These are phyloP conservation scores for Russula olivacea DNA, from an alignment of 768 basidiomycete genomes.

Conservation along the genomic window DNA sequence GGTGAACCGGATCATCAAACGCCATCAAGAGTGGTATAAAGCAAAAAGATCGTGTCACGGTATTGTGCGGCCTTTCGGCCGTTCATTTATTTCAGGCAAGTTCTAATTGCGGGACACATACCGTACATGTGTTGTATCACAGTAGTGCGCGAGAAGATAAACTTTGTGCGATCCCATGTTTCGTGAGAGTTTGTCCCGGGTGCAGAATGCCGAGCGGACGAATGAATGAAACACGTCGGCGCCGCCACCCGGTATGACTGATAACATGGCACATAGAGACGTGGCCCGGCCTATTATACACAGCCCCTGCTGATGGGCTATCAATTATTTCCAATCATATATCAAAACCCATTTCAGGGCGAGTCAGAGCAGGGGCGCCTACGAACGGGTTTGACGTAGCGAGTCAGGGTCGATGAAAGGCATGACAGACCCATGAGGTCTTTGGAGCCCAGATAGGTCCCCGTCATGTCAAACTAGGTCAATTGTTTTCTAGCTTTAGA, in stretches of 20 bases:
- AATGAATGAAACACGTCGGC: no score
- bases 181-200: background rate
- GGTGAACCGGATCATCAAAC: background rate
- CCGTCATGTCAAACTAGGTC: background rate
- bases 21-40: background rate
- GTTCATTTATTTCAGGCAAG: background rate
- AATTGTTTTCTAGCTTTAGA: background rate
- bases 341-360: slow-evolving; percentile 3
- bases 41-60: background rate
- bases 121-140: no score
- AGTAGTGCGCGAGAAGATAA: background rate
- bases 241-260: no score
- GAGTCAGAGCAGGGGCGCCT: background rate
- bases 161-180: background rate
- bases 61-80: background rate
- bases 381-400: background rate
- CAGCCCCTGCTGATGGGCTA: slow-evolving; percentile 8
- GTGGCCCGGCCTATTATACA: background rate
- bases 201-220: background rate
- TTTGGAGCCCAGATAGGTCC: background rate
- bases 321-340: slow-evolving; percentile 1
- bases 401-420: background rate
- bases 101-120: background rate
- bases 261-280: background rate
- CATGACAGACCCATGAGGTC: background rate